These are phyloP conservation scores for Herpetospermum pedunculosum DNA, from an alignment of 306 rosid species.

Conservation along the genomic window DNA sequence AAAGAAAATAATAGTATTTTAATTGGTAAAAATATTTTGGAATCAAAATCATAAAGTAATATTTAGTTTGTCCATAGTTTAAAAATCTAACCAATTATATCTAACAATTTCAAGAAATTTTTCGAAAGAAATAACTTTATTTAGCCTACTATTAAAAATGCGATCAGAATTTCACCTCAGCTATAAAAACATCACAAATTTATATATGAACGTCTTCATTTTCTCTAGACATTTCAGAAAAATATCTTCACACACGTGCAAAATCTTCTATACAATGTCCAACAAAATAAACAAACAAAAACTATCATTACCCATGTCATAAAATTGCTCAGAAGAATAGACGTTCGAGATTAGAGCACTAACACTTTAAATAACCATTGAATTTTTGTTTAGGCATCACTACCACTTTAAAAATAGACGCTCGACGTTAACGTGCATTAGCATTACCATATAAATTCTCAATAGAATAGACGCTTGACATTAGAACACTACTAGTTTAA, in stretches of 20 bases:
- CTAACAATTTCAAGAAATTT: neutral
- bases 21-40: neutral
- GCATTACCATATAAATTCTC: too few species aligned
- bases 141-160: neutral
- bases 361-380: too few species aligned
- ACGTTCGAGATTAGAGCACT: too few species aligned
- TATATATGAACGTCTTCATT: neutral
- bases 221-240: neutral
- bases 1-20: neutral
- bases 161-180: neutral
- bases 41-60: neutral
- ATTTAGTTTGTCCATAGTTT: neutral
- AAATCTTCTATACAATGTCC: neutral
- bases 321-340: too few species aligned
- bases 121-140: neutral
- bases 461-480: too few species aligned
- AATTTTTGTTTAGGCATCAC: too few species aligned
- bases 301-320: rapidly evolving
- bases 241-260: neutral
- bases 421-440: too few species aligned
- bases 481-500: too few species aligned
- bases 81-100: neutral
- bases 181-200: neutral
- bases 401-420: too few species aligned
- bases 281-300: neutral